phyloP scores from a whole-genome alignment of 768 basidiomycete species.

The Lentinula aciculospora region DNA sequence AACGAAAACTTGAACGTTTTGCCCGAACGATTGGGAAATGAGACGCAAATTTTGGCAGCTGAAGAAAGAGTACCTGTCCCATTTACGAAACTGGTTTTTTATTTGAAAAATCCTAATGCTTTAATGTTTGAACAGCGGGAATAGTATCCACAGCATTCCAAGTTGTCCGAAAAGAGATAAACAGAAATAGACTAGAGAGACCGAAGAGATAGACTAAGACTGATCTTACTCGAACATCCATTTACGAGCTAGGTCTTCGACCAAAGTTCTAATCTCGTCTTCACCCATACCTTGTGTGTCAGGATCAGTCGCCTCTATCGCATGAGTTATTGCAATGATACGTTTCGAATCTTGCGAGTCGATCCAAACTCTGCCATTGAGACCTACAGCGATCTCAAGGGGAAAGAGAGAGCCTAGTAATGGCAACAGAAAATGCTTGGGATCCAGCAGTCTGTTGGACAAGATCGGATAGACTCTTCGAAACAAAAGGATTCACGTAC shows the following conservation, averaged over 20 bases:
- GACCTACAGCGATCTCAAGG: constrained; percentile 82
- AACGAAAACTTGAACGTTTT: no score
- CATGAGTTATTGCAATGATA: constrained; percentile 69
- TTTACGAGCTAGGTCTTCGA: constrained; percentile 21
- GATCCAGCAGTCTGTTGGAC: constrained; percentile 55
- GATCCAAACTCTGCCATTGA: constrained; percentile 93
- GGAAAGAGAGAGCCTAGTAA: constrained; percentile 78
- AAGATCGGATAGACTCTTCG: neutral
- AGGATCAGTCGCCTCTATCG: constrained; percentile 78
- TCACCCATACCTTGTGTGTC: constrained; percentile 64
- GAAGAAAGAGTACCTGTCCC: no score
- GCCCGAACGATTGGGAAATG: no score
- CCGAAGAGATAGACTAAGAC: neutral
- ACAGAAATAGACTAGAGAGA: no score
- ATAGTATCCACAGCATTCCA: neutral
- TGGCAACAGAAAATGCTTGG: constrained; percentile 78
- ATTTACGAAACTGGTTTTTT: no score
- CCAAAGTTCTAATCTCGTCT: constrained; percentile 42
- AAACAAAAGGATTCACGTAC: constrained; percentile 39
- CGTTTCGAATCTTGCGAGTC: constrained; percentile 67
- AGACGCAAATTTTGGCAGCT: no score
- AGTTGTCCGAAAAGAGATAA: neutral
- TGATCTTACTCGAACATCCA: neutral
- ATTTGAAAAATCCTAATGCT: no score
- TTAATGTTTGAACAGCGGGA: no score